Evolutionary conservation across 805 yeast species (phyloP).

Genomic region (Nakazawaea pomicola): DNA sequence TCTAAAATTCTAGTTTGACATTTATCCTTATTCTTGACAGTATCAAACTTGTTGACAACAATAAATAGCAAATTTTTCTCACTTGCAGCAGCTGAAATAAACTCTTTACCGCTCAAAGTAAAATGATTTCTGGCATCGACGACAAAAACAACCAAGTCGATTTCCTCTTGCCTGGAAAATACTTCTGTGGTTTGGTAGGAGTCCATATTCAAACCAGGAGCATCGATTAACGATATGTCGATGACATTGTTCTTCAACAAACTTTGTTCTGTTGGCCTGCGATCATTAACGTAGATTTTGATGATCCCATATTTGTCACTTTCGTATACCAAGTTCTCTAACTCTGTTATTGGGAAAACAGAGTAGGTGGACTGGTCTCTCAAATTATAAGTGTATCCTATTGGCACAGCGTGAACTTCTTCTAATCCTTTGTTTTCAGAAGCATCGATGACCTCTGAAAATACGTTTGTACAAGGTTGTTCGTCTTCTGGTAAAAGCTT

Average conservation of each 20-base stretch:
- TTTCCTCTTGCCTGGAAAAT: conserved; percentile 94
- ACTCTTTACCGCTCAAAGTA: conserved; percentile 90
- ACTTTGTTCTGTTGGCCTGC: conserved; percentile 60
- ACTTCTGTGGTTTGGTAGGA: conserved; percentile 92
- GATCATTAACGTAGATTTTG: conserved; percentile 79
- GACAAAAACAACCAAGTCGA: conserved; percentile 92
- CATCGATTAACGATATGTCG: conserved; percentile 90
- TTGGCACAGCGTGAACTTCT: conserved; percentile 88
- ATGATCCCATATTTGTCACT: conserved; percentile 68
- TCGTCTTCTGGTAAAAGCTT: conserved; percentile 90
- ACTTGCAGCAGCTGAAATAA: conserved; percentile 81
- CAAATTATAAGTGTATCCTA: conserved; percentile 44
- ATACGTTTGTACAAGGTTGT: conserved; percentile 95
- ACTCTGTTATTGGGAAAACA: conserved; percentile 43
- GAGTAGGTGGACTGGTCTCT: conserved; percentile 65
- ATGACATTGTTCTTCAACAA: conserved; percentile 84
- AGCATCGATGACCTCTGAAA: conserved; percentile 90
- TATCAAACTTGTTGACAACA: conserved; percentile 90
- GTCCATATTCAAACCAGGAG: conserved; percentile 94
- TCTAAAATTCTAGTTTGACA: conserved; percentile 75
- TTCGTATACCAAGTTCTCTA: conserved; percentile 68
- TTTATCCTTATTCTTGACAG: conserved; percentile 71
- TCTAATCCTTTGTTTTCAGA: conserved; percentile 69
- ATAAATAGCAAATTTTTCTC: conserved; percentile 91
- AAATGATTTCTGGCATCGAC: conserved; percentile 95